Conservation (phyloP, 106 monocot species). For the Dioscorea zingiberensis region DNA sequence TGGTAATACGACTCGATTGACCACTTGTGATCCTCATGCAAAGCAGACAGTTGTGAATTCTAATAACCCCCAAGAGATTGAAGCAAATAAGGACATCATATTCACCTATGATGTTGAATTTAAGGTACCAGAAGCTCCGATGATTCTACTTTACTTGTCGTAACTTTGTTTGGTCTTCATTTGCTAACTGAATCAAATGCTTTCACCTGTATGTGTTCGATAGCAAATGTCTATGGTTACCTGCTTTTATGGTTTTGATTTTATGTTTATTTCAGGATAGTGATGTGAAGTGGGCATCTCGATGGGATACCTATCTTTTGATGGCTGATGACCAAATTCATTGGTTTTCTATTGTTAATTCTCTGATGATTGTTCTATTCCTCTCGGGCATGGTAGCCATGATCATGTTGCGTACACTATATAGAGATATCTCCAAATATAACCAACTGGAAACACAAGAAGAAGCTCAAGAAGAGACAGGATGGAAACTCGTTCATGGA, state of each 20-base stretch:
- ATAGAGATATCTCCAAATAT: conserved; percentile 94
- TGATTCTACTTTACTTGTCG: no score
- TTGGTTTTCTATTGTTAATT: conserved; percentile 98
- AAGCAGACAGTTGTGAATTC: conserved; percentile 65
- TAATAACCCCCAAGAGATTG: conserved; percentile 80
- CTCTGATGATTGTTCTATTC: conserved; percentile 96
- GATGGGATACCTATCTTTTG: conserved; percentile 92
- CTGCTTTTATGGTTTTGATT: no score
- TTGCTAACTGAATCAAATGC: no score
- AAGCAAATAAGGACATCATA: conserved; percentile 69
- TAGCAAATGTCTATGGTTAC: no score
- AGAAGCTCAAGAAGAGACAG: conserved; percentile 95
- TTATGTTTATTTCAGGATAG: conserved; percentile 44
- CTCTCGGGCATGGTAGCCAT: conserved; percentile 98
- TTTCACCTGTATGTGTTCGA: no score
- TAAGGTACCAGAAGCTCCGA: conserved; percentile 28
- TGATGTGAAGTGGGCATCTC: conserved; percentile 92
- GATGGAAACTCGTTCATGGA: conserved; percentile 96
- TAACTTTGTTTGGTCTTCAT: no score
- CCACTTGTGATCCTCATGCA: conserved; percentile 82
- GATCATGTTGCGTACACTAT: conserved; percentile 96
- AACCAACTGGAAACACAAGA: conserved; percentile 96
- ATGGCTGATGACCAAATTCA: conserved; percentile 96
- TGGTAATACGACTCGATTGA: conserved; percentile 60
- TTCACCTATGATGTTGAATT: conserved; percentile 95